phyloP scores from a whole-genome alignment of 2,329 filamentous ascomycete species.

The Xylaria sp. region DNA sequence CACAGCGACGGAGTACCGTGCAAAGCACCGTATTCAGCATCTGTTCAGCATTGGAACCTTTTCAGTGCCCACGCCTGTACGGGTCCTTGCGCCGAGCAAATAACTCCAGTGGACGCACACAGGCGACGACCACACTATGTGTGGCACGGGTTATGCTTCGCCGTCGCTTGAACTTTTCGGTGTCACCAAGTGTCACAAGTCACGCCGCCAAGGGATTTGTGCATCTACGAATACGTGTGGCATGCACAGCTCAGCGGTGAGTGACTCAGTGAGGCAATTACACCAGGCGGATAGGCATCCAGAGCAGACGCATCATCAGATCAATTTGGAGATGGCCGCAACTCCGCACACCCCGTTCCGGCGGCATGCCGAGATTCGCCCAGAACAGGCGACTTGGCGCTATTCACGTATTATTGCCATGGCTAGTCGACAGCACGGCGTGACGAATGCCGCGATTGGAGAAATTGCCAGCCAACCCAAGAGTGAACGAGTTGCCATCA shows the following conservation, averaged over 20 bases:
- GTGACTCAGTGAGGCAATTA: constrained; percentile 32
- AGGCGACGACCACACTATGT: constrained; percentile 18
- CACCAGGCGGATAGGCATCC: constrained; percentile 23
- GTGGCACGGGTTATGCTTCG: constrained; percentile 24
- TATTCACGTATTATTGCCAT: constrained; percentile 36
- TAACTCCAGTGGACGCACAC: constrained; percentile 10
- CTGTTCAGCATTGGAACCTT: not conserved
- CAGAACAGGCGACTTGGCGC: constrained; percentile 18
- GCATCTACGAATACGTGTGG: constrained; percentile 18
- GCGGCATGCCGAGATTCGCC: constrained; percentile 30
- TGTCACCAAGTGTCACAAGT: constrained; percentile 26
- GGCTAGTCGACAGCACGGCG: constrained; percentile 15
- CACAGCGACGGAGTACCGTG: not conserved
- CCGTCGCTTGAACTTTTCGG: constrained; percentile 2
- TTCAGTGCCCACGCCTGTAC: not conserved
- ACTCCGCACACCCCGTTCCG: constrained; percentile 29
- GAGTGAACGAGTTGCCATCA: constrained; percentile 19
- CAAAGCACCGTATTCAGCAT: not conserved
- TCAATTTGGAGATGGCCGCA: constrained; percentile 20
- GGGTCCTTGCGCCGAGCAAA: constrained; percentile 6
- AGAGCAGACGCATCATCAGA: constrained; percentile 28
- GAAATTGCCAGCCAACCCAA: not conserved
- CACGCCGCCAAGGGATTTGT: constrained; percentile 29
- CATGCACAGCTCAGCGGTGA: constrained; percentile 31
- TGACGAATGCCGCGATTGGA: constrained; percentile 15